These are phyloP conservation scores for Auxenochlorella pyrenoidosa DNA, from an alignment of 139 green algal genomes.

Conservation along the genomic window DNA sequence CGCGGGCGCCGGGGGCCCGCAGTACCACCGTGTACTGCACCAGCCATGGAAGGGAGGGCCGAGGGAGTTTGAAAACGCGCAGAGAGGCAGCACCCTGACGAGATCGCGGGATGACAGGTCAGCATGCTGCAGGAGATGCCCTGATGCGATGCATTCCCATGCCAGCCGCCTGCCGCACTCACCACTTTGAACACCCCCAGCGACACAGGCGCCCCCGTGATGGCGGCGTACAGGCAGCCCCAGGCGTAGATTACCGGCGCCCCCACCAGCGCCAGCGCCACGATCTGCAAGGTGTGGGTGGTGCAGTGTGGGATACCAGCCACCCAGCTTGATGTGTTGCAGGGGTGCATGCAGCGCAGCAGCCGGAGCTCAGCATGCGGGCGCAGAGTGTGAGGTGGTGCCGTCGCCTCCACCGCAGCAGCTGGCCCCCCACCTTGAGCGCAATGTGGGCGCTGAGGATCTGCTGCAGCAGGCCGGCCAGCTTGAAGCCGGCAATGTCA, in stretches of 20 bases:
- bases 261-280: conserved; percentile 7
- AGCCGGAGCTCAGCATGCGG: too few relatives aligned
- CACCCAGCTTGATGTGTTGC: neutral
- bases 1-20: conserved; percentile 26
- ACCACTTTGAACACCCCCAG: conserved; percentile 34
- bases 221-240: conserved; percentile 13
- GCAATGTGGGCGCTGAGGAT: conserved; percentile 11
- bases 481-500: conserved; percentile 21
- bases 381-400: too few relatives aligned
- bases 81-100: neutral
- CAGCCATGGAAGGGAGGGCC: neutral
- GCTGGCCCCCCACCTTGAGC: conserved; percentile 9
- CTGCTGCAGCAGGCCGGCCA: conserved; percentile 26
- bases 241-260: conserved; percentile 11
- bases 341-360: neutral
- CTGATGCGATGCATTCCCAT: neutral
- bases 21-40: conserved; percentile 33
- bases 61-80: neutral
- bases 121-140: neutral
- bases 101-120: too few relatives aligned
- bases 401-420: too few relatives aligned
- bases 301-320: neutral
- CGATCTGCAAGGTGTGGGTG: neutral
- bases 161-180: neutral
- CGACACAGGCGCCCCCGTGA: conserved; percentile 19